Evolutionary conservation across 2,329 filamentous ascomycete species (phyloP).

Genomic region (Talaromyces piceae): DNA sequence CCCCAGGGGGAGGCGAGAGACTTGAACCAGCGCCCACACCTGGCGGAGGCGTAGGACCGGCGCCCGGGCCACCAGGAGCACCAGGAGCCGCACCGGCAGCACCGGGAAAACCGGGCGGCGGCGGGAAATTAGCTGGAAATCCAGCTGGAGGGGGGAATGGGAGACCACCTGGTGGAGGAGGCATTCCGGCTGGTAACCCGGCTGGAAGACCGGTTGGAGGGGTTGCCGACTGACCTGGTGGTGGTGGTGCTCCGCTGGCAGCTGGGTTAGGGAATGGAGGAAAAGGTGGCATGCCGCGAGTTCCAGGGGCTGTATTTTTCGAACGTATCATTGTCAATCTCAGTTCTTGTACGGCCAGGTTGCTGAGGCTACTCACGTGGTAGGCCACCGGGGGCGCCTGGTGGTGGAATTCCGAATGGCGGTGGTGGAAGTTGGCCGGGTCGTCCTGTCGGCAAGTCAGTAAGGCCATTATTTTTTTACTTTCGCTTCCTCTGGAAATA

Average conservation of each 20-base stretch:
- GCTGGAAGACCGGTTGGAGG: constrained; percentile 8
- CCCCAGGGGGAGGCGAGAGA: constrained; percentile 11
- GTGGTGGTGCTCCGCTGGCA: constrained; percentile 16
- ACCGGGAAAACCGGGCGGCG: constrained; percentile 26
- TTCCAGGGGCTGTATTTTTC: constrained; percentile 42
- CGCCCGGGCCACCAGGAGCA: constrained; percentile 26
- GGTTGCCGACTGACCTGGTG: neutral
- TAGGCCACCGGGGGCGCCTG: constrained; percentile 31
- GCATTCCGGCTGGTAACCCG: constrained; percentile 9
- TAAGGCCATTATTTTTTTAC: neutral
- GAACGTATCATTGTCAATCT: neutral
- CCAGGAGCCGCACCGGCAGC: constrained; percentile 27
- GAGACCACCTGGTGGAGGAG: constrained; percentile 26
- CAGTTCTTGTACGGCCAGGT: too few relatives aligned
- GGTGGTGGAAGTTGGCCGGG: constrained; percentile 46
- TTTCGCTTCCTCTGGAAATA: too few relatives aligned
- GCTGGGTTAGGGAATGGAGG: constrained; percentile 45
- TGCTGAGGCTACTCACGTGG: constrained; percentile 45
- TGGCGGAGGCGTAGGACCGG: too few relatives aligned
- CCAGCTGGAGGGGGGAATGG: constrained; percentile 33
- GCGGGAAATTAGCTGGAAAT: constrained; percentile 37
- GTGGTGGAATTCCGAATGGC: constrained; percentile 48
- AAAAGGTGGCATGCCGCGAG: constrained; percentile 40
- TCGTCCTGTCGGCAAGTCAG: constrained; percentile 19
- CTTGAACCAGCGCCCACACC: constrained; percentile 12